These are phyloP conservation scores for Phtheirospermum japonicum DNA, from an alignment of 257 asterid species.

Conservation along the genomic window DNA sequence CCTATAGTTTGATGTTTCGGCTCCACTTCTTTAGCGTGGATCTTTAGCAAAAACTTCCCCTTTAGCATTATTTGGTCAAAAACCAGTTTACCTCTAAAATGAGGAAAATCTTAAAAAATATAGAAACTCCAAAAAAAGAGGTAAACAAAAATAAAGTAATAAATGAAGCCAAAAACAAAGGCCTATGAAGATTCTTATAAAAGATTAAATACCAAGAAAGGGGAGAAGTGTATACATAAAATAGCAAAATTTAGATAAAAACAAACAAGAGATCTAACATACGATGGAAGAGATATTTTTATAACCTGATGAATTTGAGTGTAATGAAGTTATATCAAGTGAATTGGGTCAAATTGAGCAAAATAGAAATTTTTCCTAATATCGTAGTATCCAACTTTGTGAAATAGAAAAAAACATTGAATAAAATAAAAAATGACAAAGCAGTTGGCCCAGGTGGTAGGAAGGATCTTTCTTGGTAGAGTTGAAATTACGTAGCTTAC, in stretches of 20 bases:
- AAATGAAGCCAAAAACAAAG: too few relatives aligned
- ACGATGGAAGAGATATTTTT: too few relatives aligned
- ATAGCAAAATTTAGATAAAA: too few relatives aligned
- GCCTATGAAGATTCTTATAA: too few relatives aligned
- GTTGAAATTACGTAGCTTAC: background rate
- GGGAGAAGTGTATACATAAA: too few relatives aligned
- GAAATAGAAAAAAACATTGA: background rate
- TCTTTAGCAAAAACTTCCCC: background rate
- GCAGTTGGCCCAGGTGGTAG: background rate
- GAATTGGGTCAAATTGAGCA: background rate
- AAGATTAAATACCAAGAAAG: background rate
- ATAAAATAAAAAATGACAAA: background rate
- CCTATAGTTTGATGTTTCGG: background rate
- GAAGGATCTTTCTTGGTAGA: background rate
- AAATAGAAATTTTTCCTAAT: background rate
- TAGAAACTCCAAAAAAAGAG: too few relatives aligned
- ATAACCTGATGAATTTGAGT: too few relatives aligned
- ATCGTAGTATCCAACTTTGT: background rate
- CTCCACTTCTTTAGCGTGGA: background rate
- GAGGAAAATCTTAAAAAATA: background rate
- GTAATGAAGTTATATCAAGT: too few relatives aligned
- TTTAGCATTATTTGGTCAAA: constrained; percentile 17
- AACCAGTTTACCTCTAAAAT: background rate
- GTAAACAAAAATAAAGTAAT: too few relatives aligned
- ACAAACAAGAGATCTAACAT: background rate